phyloP scores from a whole-genome alignment of 2,329 filamentous ascomycete species.

The Nothophaeocryptopus gaeumannii region DNA sequence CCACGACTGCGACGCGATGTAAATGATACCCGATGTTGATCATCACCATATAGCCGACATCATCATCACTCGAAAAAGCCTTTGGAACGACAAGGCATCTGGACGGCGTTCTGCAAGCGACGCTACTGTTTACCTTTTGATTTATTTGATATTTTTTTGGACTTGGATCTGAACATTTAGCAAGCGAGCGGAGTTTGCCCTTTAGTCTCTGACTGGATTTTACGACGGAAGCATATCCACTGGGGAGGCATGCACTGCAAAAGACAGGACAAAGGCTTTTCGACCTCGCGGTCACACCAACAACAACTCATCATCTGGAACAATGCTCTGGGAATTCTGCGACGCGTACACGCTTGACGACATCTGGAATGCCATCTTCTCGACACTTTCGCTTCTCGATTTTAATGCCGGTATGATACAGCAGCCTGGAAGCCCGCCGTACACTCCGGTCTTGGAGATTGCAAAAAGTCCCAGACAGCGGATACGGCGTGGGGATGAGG shows the following conservation, averaged over 20 bases:
- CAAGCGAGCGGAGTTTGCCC: constrained; percentile 22
- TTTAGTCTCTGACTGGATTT: constrained; percentile 11
- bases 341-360: constrained; percentile 19
- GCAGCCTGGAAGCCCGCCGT: constrained; percentile 25
- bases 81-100: constrained; percentile 36
- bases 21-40: constrained; percentile 40
- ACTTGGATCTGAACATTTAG: constrained; percentile 15
- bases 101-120: constrained; percentile 53
- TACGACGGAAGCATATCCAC: constrained; percentile 8
- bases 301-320: constrained; percentile 1
- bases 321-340: constrained; percentile 14
- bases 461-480: constrained; percentile 18
- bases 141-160: constrained; percentile 17
- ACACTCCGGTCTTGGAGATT: constrained; percentile 22
- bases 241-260: constrained; percentile 17
- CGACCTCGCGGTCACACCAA: constrained; percentile 13
- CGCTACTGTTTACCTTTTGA: constrained; percentile 19
- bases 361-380: constrained; percentile 17
- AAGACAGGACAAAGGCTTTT: constrained; percentile 10
- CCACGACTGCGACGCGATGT: constrained; percentile 39
- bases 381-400: constrained; percentile 16
- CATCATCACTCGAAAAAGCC: constrained; percentile 36
- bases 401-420: not conserved
- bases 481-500: constrained; percentile 26
- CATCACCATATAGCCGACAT: constrained; percentile 35